Evolutionary conservation across 768 basidiomycete species (phyloP).

Genomic region (Kwoniella shandongensis): DNA sequence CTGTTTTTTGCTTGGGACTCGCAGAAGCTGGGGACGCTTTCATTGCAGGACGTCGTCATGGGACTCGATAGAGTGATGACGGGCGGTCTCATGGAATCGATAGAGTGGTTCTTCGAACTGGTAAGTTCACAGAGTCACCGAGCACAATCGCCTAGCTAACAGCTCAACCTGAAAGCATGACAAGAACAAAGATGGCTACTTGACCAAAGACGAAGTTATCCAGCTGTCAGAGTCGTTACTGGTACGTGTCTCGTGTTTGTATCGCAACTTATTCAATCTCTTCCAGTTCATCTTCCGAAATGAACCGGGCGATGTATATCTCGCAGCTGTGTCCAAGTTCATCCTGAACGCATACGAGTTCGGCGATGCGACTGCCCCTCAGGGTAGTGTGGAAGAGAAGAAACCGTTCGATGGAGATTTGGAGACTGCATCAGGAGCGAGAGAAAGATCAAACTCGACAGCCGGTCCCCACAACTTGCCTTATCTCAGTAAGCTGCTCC

Average conservation of each 20-base stretch:
- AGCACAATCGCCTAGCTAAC: conserved; percentile 1
- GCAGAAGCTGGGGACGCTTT: conserved; percentile 74
- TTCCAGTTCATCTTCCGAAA: conserved; percentile 93
- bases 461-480: conserved; percentile 68
- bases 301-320: conserved; percentile 92
- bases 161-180: conserved; percentile 36
- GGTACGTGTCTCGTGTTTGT: conserved; percentile 56
- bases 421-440: conserved; percentile 49
- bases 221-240: conserved; percentile 91
- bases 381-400: conserved; percentile 31
- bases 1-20: conserved; percentile 95
- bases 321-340: conserved; percentile 93
- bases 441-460: conserved; percentile 56
- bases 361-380: conserved; percentile 67
- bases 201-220: conserved; percentile 95
- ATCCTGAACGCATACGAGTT: conserved; percentile 99
- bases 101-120: conserved; percentile 97
- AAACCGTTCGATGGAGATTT: conserved; percentile 43
- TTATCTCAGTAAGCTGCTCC: conserved; percentile 76
- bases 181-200: conserved; percentile 89
- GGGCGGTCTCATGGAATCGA: conserved; percentile 96
- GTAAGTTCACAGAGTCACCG: conserved; percentile 17
- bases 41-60: conserved; percentile 76
- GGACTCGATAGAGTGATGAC: conserved; percentile 91
- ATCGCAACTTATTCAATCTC: neutral